phyloP scores from a whole-genome alignment of 192 early-diverging fungal species.

The Backusella sp. region DNA sequence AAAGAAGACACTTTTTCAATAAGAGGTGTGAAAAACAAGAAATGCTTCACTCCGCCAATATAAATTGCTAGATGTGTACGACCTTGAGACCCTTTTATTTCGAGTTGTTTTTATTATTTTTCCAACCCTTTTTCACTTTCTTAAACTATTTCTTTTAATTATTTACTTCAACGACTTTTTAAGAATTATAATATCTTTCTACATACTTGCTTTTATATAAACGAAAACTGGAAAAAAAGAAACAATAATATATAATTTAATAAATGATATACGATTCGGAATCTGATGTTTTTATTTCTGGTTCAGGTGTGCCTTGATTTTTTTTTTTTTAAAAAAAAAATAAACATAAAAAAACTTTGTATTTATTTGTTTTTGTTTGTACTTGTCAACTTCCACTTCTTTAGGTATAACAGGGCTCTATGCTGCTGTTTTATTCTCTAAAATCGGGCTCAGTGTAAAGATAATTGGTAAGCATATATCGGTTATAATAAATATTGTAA shows the following conservation, averaged over 20 bases:
- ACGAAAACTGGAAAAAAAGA: neutral
- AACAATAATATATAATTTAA: neutral
- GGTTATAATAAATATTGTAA: neutral
- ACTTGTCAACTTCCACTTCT: neutral
- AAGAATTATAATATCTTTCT: neutral
- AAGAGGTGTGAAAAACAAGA: constrained; percentile 2
- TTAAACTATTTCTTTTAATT: neutral
- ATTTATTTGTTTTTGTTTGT: neutral
- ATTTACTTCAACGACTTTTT: neutral
- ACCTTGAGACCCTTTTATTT: constrained; percentile 1
- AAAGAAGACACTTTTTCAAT: neutral
- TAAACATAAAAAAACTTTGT: neutral
- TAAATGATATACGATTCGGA: neutral
- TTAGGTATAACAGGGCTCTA: constrained; percentile 17
- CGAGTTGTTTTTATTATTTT: constrained; percentile 2
- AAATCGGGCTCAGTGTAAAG: constrained; percentile 16
- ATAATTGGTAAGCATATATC: constrained; percentile 19
- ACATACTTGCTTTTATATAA: neutral
- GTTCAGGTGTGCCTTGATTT: constrained; percentile 11
- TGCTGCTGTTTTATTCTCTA: constrained; percentile 13
- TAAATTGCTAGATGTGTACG: neutral
- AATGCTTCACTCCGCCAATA: constrained; percentile 7
- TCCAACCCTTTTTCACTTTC: neutral
- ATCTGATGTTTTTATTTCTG: constrained; percentile 19
- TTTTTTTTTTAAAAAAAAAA: neutral